These are phyloP conservation scores for Suillus decipiens DNA, from an alignment of 768 basidiomycete species.

Conservation along the genomic window DNA sequence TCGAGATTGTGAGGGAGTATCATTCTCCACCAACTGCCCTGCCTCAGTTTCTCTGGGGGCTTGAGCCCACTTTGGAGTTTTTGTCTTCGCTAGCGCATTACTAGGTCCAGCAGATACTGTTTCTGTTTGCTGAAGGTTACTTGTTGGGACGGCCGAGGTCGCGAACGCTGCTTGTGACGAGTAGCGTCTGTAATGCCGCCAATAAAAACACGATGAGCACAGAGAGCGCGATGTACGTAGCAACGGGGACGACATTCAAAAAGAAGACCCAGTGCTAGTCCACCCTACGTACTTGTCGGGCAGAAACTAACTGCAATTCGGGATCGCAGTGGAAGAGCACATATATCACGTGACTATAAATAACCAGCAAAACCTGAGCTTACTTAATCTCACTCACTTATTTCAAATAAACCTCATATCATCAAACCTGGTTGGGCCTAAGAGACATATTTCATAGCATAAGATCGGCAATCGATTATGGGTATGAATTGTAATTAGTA, in stretches of 20 bases:
- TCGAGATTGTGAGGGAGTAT: slow-evolving; percentile 9
- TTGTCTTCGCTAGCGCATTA: not conserved
- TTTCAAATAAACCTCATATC: too few relatives aligned
- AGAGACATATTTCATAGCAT: too few relatives aligned
- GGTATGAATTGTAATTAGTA: too few relatives aligned
- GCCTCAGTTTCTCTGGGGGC: not conserved
- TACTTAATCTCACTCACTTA: too few relatives aligned
- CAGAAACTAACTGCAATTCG: not conserved
- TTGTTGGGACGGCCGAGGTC: slow-evolving; percentile 9
- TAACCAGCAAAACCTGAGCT: too few relatives aligned
- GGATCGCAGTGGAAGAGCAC: not conserved
- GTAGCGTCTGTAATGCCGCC: slow-evolving; percentile 21
- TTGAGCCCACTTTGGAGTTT: not conserved
- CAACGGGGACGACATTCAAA: slow-evolving; percentile 25
- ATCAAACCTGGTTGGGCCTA: too few relatives aligned
- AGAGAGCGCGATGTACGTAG: slow-evolving; percentile 22
- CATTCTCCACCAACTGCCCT: not conserved
- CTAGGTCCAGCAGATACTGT: not conserved
- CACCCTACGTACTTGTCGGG: not conserved
- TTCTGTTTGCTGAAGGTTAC: not conserved
- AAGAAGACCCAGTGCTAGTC: not conserved
- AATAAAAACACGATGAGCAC: slow-evolving; percentile 19
- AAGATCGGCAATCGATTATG: too few relatives aligned
- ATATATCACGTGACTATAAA: not conserved
- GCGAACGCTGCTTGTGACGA: slow-evolving; percentile 29